Evolutionary conservation across 805 yeast genomes (phyloP), one percentile per base, ranked within the genome.

Genomic region (Priceomyces carsonii): DNA sequence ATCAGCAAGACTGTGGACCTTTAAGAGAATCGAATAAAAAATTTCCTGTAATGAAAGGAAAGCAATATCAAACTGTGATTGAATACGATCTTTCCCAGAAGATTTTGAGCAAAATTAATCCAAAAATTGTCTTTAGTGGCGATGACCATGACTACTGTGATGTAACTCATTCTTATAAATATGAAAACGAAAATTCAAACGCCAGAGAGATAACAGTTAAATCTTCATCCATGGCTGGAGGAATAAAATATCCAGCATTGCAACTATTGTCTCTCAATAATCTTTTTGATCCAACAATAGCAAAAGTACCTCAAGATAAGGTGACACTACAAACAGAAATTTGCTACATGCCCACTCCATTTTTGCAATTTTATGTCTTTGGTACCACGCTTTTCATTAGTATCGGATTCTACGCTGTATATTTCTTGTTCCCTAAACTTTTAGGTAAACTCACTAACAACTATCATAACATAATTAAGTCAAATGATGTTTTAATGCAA

Each of bases 61-160:
- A 70, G 13, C 97, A 93, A 55, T 93, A 88, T 57, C 96, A 90
- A 59, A 90, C 96, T 0, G 91, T 86, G n/a, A 69, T 93, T 7
- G 84, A 80, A 33, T 64, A 74, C 19, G 74, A 71, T 2, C 51
- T 83, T 4, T 67, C 91, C 0, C 71, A 77, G 26, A 71, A 76
- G 14, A 69, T 93, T 4, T 59, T 93, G 29, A 49, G 68, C 5
- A 64, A 60, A 7, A 56, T 91, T 1, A 61, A 73, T 29, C 99
- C 99, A 0, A 68, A 68, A 10, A 58, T 81, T 8, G 71, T 85
- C 3, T 86, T 89, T 52, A 79, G 95, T 5, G 99, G 99, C 1
- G 99, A 93, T 57, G 99, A 93, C 57, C 99, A 93, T 63, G 99
- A 93, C 57, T 89, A 87, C 48, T 93, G 99, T 57, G 87, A 85